Conservation (phyloP, 1,139 yeast genomes). For the Blastobotrys illinoisensis region DNA sequence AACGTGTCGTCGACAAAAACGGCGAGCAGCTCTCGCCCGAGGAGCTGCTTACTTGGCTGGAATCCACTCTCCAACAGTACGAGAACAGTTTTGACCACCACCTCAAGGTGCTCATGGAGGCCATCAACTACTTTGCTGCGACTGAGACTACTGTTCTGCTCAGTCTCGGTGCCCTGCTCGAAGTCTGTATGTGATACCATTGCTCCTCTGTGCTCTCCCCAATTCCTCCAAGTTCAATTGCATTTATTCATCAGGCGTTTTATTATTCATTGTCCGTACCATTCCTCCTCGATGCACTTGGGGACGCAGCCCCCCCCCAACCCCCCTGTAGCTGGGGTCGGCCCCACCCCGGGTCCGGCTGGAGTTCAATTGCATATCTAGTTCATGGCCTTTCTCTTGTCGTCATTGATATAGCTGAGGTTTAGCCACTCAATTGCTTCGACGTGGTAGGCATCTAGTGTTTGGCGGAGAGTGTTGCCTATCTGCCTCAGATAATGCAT, state of each 20-base stretch:
- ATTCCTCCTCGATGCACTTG: no score
- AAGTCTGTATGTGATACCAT: slow-evolving; percentile 24
- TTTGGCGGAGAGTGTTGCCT: no score
- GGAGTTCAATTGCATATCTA: no score
- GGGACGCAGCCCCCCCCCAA: no score
- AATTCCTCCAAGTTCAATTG: background rate
- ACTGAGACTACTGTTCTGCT: slow-evolving; percentile 55
- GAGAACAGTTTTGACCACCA: slow-evolving; percentile 51
- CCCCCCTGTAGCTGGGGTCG: no score
- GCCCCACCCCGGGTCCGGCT: no score
- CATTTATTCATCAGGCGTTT: no score
- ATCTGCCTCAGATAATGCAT: background rate
- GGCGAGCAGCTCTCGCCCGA: slow-evolving; percentile 30
- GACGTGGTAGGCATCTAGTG: no score
- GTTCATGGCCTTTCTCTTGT: no score
- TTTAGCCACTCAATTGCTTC: no score
- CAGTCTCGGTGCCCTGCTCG: slow-evolving; percentile 49
- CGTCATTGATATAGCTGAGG: no score
- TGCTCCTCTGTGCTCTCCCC: background rate
- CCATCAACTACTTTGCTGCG: slow-evolving; percentile 55
- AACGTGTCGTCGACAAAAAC: slow-evolving; percentile 37
- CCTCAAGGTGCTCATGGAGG: slow-evolving; percentile 49
- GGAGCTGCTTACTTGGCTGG: slow-evolving; percentile 33
- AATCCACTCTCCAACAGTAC: slow-evolving; percentile 46
- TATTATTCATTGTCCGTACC: no score